Base-by-base conservation (phyloP, 2,329 filamentous ascomycete species). In the Aspergillus novofumigatus region DNA sequence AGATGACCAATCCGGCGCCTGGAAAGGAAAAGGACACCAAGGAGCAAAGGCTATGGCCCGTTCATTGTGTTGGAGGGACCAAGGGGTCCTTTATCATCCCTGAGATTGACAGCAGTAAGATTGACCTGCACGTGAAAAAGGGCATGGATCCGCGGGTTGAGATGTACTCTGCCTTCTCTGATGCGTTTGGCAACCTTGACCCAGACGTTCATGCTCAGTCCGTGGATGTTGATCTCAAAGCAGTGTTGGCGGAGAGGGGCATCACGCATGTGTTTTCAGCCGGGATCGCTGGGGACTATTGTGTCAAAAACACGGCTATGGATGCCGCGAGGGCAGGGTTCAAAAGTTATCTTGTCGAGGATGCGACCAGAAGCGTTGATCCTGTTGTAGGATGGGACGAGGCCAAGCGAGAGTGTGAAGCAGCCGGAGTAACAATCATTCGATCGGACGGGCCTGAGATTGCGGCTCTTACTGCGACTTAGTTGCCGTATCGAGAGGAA, bases 121-220 rank as follows among this genome's bases (percentile, higher is more conserved):
- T 96, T n/a, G 82, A 93, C 64, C 65, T 75, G 38, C 78, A 91
- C 28, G 76, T 97, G 14, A 83, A 89, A 64, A 99, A 99, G 78
- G 94, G 94, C 10, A 83, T 80, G 69, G 82, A 91, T 69, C 72
- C 80, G 48, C 78, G 83, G 48, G 83, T 96, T 1, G 94, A 99
- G 75, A 96, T 97, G 89, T 97, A 97, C 76, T 93, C 89, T 60
- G 92, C 88, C 0, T 97, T 99, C 67, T 87, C 88, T 59, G 90
- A 92, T 69, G 89, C 90, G 0, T 93, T 97, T 66, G 75, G 75
- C 42, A 80, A 80, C 55, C 59, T 66, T 51, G 73, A 75, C 60
- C 67, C 70, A 53, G 64, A 64, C 14, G 64, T 67, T 51, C 68
- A 67, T 17, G 62, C 63, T 29, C 60, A 61, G 29, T 72, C 72